Evolutionary conservation across 2,329 filamentous ascomycete genomes (phyloP).

Genomic region (Fusarium chlamydosporum): DNA sequence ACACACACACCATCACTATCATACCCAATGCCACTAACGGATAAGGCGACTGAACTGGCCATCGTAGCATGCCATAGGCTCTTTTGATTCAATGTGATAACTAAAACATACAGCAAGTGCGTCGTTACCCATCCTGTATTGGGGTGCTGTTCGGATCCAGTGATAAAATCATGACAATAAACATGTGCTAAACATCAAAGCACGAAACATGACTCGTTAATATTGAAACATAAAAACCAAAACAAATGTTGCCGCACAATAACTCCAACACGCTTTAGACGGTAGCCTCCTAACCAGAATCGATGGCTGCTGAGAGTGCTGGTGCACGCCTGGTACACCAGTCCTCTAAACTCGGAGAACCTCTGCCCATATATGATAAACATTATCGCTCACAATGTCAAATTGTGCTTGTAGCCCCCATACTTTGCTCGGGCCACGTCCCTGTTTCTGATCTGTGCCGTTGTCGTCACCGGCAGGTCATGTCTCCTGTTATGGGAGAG

Average conservation of each 20-base stretch:
- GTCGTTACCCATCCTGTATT: conserved; percentile 34
- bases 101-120: conserved; percentile 29
- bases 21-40: conserved; percentile 42
- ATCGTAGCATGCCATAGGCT: conserved; percentile 13
- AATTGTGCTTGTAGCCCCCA: conserved; percentile 40
- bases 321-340: conserved; percentile 35
- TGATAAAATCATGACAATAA: conserved; percentile 35
- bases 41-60: conserved; percentile 19
- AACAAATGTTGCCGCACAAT: conserved; percentile 39
- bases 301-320: conserved; percentile 42
- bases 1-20: conserved; percentile 40
- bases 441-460: conserved; percentile 51
- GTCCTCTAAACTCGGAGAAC: conserved; percentile 25
- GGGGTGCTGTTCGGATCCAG: conserved; percentile 28
- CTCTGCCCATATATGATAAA: conserved; percentile 48
- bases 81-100: conserved; percentile 28
- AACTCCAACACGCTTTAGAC: conserved; percentile 49
- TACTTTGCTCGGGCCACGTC: conserved; percentile 34
- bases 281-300: conserved; percentile 42
- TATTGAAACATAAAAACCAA: conserved; percentile 25
- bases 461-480: conserved; percentile 48
- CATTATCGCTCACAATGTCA: conserved; percentile 52
- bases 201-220: conserved; percentile 35
- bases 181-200: conserved; percentile 36
- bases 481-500: conserved; percentile 45